Evolutionary conservation across 768 basidiomycete species (phyloP), one percentile per base, ranked within the genome.

Genomic region (Mrakia hoshinonis): DNA sequence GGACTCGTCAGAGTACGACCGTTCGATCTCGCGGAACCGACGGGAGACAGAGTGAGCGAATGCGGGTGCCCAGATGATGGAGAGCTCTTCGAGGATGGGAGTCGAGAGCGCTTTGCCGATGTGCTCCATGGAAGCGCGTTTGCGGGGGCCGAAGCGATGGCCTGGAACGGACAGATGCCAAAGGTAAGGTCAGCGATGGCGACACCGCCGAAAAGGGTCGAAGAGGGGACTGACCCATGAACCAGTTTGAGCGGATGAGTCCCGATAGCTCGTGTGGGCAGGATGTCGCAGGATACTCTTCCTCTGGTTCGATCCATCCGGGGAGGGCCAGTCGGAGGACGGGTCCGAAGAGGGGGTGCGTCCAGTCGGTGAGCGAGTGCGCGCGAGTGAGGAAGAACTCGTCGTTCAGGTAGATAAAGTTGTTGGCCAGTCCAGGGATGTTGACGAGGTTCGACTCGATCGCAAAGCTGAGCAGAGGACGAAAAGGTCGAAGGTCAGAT

Each of bases 371-470:
- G 43, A 31, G 46, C 4, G 55, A 48, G 38, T 67, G 65, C 0
- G 64, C 54, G 29, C 58, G 65, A 15, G 49, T 61, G 34, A 72
- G 36, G 65, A 72, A 66, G 58, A 72, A 72, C 29, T 72, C 70
- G 55, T 72, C 70, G 62, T 70, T 70, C 10, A 54, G 51, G 39
- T 39, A 68, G 52, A 72, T 61, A 46, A 65, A 72, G 58, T 72
- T 46, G 4, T 65, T 52, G 11, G 70, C 70, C 13, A 72, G 64
- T 4, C 52, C 70, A 12, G 70, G 70, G 12, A 72, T 67, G 70
- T 72, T 72, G 65, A 65, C 26, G 13, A 72, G 64, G 43, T 72
- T 65, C 22, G 26, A 26, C 26, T 72, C 70, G 26, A 72, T 72
- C 31, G 70, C 64, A 29, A 72, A 72, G 24, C 70, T 72, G 47